Evolutionary conservation across 768 basidiomycete species (phyloP).

Genomic region (Boletus speciosus): DNA sequence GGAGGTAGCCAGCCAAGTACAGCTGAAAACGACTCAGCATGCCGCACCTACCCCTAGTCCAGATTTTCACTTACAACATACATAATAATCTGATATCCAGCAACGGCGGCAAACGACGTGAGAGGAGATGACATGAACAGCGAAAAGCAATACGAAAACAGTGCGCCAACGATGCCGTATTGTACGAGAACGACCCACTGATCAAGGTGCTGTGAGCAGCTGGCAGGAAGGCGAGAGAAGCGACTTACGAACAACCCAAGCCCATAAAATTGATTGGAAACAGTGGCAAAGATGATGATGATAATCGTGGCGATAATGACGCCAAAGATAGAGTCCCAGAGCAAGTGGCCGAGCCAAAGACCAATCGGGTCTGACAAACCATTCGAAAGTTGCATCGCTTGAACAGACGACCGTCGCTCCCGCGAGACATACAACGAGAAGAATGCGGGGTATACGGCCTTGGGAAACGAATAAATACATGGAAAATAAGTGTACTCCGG

Average conservation of each 20-base stretch:
- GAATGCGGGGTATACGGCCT: constrained; percentile 82
- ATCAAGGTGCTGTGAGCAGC: not conserved
- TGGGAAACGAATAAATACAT: not conserved
- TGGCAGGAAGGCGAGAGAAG: not conserved
- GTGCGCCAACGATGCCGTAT: constrained; percentile 63
- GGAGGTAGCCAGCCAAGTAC: constrained; percentile 64
- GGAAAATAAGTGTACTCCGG: not conserved
- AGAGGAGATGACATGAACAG: constrained; percentile 61
- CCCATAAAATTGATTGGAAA: constrained; percentile 61
- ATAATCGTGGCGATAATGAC: constrained; percentile 62
- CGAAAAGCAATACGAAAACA: constrained; percentile 68
- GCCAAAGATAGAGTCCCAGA: constrained; percentile 65
- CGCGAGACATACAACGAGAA: constrained; percentile 72
- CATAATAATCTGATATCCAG: constrained; percentile 71
- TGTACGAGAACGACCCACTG: constrained; percentile 72
- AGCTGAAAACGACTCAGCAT: constrained; percentile 36
- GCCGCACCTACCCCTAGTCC: not conserved
- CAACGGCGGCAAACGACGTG: constrained; percentile 68
- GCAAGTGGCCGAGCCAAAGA: constrained; percentile 75
- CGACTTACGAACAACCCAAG: constrained; percentile 58
- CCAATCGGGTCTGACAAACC: constrained; percentile 67
- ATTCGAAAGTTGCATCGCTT: constrained; percentile 81
- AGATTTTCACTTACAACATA: constrained; percentile 51
- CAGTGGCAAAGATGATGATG: constrained; percentile 55
- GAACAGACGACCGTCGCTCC: constrained; percentile 65